Conservation (phyloP, 495 filamentous ascomycete species). For the Penicillium fimorum region DNA sequence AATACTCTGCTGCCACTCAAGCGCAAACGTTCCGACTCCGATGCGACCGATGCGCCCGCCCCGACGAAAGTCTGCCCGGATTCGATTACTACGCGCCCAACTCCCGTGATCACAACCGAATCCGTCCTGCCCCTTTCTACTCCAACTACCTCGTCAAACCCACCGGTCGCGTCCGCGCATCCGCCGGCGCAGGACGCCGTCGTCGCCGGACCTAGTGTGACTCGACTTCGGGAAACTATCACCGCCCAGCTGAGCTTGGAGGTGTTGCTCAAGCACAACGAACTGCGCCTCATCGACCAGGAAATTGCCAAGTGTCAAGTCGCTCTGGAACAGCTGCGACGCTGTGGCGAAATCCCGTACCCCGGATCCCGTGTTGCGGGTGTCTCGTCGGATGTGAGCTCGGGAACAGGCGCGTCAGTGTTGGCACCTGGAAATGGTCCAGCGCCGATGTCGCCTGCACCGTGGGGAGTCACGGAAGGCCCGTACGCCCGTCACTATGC, state of each 20-base stretch:
- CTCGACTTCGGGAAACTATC: conserved; percentile 64
- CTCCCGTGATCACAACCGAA: conserved; percentile 8
- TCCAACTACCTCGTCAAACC: conserved; percentile 12
- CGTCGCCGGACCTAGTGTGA: conserved; percentile 28
- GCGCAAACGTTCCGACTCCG: conserved; percentile 52
- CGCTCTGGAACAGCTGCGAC: conserved; percentile 90
- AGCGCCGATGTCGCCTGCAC: conserved; percentile 64
- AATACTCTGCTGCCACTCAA: conserved; percentile 46
- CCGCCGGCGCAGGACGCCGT: conserved; percentile 23
- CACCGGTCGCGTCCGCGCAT: conserved; percentile 14
- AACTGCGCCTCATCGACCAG: conserved; percentile 90
- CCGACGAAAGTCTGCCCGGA: conserved; percentile 36
- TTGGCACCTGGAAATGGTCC: conserved; percentile 54
- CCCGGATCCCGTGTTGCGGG: conserved; percentile 64
- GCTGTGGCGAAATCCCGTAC: conserved; percentile 87
- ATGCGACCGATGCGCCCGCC: conserved; percentile 34
- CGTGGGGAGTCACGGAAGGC: conserved; percentile 86
- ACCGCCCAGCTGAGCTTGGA: conserved; percentile 86
- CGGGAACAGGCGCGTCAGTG: conserved; percentile 68
- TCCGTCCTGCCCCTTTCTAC: conserved; percentile 4
- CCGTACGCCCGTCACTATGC: conserved; percentile 93
- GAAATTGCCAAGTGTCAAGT: conserved; percentile 94
- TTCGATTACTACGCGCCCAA: conserved; percentile 12
- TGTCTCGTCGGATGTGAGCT: conserved; percentile 61
- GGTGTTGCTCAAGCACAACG: conserved; percentile 90